These are phyloP conservation scores for Aspergillus fijiensis DNA, from an alignment of 2,329 filamentous ascomycete species.

Conservation along the genomic window DNA sequence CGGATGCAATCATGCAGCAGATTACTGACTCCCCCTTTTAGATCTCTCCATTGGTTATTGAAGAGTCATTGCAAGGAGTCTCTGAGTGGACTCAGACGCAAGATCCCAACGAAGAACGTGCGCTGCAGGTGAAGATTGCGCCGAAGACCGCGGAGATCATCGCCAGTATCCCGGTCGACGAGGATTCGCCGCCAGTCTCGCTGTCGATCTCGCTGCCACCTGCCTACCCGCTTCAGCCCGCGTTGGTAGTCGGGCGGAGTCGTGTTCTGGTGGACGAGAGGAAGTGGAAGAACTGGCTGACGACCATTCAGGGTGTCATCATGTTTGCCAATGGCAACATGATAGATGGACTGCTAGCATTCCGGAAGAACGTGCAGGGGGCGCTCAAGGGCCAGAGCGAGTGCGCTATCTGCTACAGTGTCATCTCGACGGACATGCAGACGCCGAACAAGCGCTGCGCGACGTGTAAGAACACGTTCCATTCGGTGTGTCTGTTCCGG, in stretches of 20 bases:
- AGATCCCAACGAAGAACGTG: conserved; percentile 52
- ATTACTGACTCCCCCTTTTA: conserved; percentile 20
- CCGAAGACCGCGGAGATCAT: conserved; percentile 71
- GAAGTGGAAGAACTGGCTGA: conserved; percentile 90
- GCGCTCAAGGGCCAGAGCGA: conserved; percentile 90
- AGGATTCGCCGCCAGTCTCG: conserved; percentile 75
- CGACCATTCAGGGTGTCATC: conserved; percentile 86
- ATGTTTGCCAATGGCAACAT: conserved; percentile 88
- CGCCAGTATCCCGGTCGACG: conserved; percentile 84
- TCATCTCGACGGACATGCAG: conserved; percentile 84
- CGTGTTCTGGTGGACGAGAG: conserved; percentile 85
- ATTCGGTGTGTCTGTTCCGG: conserved; percentile 84
- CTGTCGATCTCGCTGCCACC: conserved; percentile 78
- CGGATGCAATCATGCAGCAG: background rate
- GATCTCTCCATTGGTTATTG: conserved; percentile 45
- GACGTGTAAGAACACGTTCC: conserved; percentile 94
- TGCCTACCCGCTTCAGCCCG: conserved; percentile 78
- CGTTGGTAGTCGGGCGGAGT: conserved; percentile 72
- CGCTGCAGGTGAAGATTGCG: conserved; percentile 68
- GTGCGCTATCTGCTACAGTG: conserved; percentile 95
- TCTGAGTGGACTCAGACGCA: conserved; percentile 44
- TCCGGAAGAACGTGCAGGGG: conserved; percentile 81
- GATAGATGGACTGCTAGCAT: conserved; percentile 80
- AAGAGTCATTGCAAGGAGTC: conserved; percentile 42
- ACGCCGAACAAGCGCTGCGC: conserved; percentile 87